Percentiles rank a stretch among this genome's conserved stretches.
Evolutionary conservation across 768 basidiomycete genomes (phyloP).

Genomic region (Termitomyces sp.): DNA sequence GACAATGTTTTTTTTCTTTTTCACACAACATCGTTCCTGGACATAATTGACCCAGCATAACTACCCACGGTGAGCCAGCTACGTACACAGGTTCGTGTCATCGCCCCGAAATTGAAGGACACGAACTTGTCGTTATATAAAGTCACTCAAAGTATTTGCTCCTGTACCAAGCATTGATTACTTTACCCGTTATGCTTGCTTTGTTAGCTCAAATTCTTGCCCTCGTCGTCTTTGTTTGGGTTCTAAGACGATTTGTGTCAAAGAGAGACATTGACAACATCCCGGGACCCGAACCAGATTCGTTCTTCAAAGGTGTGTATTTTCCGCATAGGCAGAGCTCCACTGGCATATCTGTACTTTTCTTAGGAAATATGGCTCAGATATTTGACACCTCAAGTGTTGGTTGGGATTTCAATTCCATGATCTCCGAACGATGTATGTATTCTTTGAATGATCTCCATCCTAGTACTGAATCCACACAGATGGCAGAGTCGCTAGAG

Average conservation of each 20-base stretch:
- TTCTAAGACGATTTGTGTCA: background rate
- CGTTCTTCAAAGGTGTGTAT: background rate
- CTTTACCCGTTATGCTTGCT: background rate
- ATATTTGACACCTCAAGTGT: background rate
- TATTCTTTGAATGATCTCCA: background rate
- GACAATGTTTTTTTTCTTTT: background rate
- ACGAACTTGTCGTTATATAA: background rate
- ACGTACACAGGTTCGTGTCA: slow-evolving; percentile 1
- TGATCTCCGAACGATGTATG: slow-evolving; percentile 1
- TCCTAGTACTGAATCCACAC: background rate
- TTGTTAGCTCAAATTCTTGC: background rate
- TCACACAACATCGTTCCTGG: background rate
- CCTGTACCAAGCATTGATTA: background rate
- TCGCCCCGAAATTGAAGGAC: background rate
- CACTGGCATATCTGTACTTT: background rate
- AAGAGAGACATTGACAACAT: background rate
- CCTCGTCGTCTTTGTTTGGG: background rate
- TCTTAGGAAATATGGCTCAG: background rate
- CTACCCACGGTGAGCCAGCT: background rate
- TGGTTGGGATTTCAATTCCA: background rate
- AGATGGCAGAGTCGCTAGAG: background rate
- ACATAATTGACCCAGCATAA: background rate
- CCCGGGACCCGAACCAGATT: background rate
- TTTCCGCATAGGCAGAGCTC: background rate
- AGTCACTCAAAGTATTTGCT: background rate